Evolutionary conservation across 345 rosid genomes (phyloP).

Genomic region (Pistacia vera): DNA sequence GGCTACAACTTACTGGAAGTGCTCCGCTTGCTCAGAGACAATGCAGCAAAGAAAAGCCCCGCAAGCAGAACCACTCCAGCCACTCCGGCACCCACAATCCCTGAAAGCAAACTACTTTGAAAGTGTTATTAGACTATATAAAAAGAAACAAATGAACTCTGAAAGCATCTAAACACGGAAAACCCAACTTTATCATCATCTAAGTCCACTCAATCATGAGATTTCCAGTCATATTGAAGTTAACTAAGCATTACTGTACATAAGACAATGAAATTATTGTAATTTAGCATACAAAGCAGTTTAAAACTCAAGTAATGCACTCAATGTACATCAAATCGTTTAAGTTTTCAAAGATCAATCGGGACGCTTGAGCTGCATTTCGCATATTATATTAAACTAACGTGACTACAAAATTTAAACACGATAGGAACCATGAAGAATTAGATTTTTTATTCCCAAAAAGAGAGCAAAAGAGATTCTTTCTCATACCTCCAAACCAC

Average conservation of each 20-base stretch:
- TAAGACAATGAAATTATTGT: background rate
- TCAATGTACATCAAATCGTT: background rate
- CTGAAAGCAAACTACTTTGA: slow-evolving; percentile 79
- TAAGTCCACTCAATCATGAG: background rate
- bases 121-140: slow-evolving; percentile 62
- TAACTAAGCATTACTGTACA: background rate
- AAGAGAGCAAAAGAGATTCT: background rate
- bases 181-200: background rate
- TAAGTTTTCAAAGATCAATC: background rate
- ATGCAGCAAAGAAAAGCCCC: slow-evolving; percentile 61
- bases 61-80: slow-evolving; percentile 62
- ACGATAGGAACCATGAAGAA: background rate
- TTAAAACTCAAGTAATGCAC: background rate
- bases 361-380: background rate
- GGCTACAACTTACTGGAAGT: slow-evolving; percentile 54
- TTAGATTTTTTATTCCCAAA: background rate
- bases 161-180: background rate
- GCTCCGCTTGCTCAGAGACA: slow-evolving; percentile 58
- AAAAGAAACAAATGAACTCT: slow-evolving; percentile 18
- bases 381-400: background rate
- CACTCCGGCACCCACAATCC: slow-evolving; percentile 74
- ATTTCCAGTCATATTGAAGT: background rate
- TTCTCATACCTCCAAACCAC: slow-evolving; percentile 58
- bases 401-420: background rate
- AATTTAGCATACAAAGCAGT: background rate